Evolutionary conservation across 73 alveolate species (phyloP).

Genomic region (Vitrella brassicaformis): DNA sequence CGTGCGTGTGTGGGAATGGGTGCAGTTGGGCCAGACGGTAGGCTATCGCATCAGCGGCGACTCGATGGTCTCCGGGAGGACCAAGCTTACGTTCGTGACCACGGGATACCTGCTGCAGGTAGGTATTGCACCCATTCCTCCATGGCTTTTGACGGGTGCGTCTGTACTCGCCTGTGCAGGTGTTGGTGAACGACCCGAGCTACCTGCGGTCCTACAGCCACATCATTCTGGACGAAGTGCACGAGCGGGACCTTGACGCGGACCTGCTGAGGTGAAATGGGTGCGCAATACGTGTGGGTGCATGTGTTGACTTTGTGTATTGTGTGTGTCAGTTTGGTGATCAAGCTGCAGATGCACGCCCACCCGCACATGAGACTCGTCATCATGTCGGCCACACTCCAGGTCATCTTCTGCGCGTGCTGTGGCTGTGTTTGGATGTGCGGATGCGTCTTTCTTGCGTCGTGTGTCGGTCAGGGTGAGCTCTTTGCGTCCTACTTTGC

Average conservation of each 20-base stretch:
- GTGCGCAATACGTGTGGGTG: not conserved
- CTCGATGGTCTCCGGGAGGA: conserved; percentile 32
- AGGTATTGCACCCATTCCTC: not conserved
- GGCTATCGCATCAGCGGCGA: conserved; percentile 65
- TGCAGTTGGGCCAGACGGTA: conserved; percentile 48
- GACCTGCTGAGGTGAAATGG: conserved; percentile 47
- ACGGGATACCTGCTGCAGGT: conserved; percentile 78
- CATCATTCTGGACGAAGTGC: conserved; percentile 87
- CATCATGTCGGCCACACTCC: conserved; percentile 86
- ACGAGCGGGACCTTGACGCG: conserved; percentile 78
- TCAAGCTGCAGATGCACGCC: conserved; percentile 60
- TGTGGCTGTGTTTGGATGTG: too few relatives aligned
- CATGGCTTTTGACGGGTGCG: not conserved
- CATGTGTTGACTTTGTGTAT: not conserved
- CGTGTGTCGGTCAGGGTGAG: too few relatives aligned
- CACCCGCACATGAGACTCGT: conserved; percentile 57
- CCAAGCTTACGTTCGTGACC: conserved; percentile 67
- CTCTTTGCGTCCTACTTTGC: too few relatives aligned
- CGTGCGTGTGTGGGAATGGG: too few relatives aligned
- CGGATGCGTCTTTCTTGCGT: too few relatives aligned
- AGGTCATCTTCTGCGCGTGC: conserved; percentile 59
- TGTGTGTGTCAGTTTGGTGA: conserved; percentile 17
- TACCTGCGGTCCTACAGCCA: conserved; percentile 50
- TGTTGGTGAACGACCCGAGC: conserved; percentile 28
- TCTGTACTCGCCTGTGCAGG: not conserved